Evolutionary conservation across 108 stramenopile species (phyloP).

Genomic region (Halocafeteria seosinensis): DNA sequence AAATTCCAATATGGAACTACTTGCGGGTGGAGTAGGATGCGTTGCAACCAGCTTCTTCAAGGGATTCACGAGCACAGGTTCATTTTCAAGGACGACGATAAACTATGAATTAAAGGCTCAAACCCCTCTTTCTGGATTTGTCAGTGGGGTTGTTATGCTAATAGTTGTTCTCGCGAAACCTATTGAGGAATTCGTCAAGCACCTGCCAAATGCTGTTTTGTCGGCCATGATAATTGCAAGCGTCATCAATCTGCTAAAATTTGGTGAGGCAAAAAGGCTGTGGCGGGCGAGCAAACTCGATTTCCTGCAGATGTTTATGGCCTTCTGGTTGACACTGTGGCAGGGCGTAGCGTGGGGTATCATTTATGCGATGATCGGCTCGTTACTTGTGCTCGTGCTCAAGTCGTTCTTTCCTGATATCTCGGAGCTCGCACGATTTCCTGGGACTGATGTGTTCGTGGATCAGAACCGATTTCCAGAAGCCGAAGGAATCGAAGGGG

Average conservation of each 20-base stretch:
- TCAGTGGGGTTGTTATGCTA: slow-evolving; percentile 48
- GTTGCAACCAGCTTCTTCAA: slow-evolving; percentile 44
- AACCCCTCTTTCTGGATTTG: slow-evolving; percentile 44
- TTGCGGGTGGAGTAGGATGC: slow-evolving; percentile 52
- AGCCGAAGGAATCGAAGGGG: slow-evolving; percentile 37
- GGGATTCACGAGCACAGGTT: slow-evolving; percentile 29
- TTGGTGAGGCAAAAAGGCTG: slow-evolving; percentile 37
- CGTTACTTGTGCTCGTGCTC: slow-evolving; percentile 36
- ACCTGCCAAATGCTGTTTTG: slow-evolving; percentile 42
- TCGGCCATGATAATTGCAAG: slow-evolving; percentile 52
- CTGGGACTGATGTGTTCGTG: slow-evolving; percentile 46
- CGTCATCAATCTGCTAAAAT: slow-evolving; percentile 39
- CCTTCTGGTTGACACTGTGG: slow-evolving; percentile 39
- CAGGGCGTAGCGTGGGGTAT: slow-evolving; percentile 48
- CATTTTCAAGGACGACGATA: slow-evolving; percentile 56
- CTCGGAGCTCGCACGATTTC: slow-evolving; percentile 32
- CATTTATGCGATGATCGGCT: slow-evolving; percentile 37
- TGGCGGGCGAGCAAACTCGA: slow-evolving; percentile 45
- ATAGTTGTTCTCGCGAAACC: slow-evolving; percentile 53
- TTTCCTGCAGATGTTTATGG: slow-evolving; percentile 39
- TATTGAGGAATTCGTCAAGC: slow-evolving; percentile 53
- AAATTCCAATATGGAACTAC: slow-evolving; percentile 47
- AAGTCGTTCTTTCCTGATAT: background rate
- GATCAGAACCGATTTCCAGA: slow-evolving; percentile 38
- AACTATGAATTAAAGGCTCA: slow-evolving; percentile 47